A percentile compares a stretch with the other conserved stretches of the same genome.
Evolutionary conservation across 1,284 basidiomycete species (phyloP).

Genomic region (Papiliotrema fonsecae): DNA sequence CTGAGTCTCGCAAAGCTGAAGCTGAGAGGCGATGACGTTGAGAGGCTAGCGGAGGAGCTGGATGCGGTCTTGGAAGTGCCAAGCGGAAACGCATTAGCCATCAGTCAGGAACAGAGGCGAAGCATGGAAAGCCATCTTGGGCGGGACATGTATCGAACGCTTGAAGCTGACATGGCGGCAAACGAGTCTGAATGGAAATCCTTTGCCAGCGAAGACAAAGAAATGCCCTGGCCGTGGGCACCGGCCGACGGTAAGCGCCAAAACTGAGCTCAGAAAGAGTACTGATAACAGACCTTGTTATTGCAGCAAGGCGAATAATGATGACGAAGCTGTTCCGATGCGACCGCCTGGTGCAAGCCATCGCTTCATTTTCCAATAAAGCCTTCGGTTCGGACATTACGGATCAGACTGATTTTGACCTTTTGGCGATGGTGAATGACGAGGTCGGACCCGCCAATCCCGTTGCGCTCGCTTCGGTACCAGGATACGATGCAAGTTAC

Average conservation of each 20-base stretch:
- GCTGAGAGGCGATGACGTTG: slow-evolving; percentile 59
- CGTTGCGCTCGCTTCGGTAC: slow-evolving; percentile 83
- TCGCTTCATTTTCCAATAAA: slow-evolving; percentile 30
- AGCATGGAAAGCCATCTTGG: slow-evolving; percentile 27
- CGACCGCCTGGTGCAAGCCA: slow-evolving; percentile 35
- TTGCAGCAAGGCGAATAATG: slow-evolving; percentile 29
- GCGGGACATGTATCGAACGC: slow-evolving; percentile 58
- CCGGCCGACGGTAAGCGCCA: slow-evolving; percentile 24
- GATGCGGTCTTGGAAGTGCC: slow-evolving; percentile 80
- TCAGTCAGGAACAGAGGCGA: slow-evolving; percentile 30
- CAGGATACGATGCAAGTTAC: slow-evolving; percentile 96
- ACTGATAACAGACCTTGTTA: slow-evolving; percentile 20
- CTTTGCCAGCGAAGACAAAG: slow-evolving; percentile 66
- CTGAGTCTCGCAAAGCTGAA: slow-evolving; percentile 88
- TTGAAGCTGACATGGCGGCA: slow-evolving; percentile 63
- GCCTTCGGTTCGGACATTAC: slow-evolving; percentile 40
- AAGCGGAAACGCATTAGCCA: slow-evolving; percentile 7
- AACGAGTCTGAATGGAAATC: slow-evolving; percentile 67
- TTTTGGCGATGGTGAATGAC: slow-evolving; percentile 67
- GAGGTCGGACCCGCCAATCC: slow-evolving; percentile 78
- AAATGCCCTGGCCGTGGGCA: slow-evolving; percentile 71
- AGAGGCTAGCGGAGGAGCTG: slow-evolving; percentile 76
- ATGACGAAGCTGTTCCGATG: slow-evolving; percentile 43
- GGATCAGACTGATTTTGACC: slow-evolving; percentile 51
- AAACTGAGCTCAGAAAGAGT: not conserved